Conservation (phyloP, 768 basidiomycete species). For the Boletus eberwhitei region DNA sequence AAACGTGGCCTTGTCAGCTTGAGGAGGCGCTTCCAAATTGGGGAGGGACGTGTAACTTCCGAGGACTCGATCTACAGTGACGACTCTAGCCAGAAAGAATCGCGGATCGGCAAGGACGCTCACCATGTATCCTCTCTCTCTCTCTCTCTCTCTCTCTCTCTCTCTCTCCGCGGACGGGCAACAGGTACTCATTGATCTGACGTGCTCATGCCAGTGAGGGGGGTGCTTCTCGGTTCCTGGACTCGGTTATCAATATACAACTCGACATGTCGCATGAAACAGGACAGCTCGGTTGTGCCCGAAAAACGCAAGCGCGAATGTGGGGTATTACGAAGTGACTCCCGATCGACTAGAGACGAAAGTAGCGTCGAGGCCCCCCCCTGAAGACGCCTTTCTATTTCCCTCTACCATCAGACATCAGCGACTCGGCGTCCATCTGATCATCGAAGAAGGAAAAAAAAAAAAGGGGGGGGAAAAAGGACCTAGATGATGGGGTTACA, state of each 20-base stretch:
- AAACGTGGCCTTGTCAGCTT: no score
- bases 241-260: neutral
- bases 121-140: no score
- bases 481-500: neutral
- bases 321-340: constrained; percentile 1
- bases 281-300: neutral
- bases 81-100: neutral
- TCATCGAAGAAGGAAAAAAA: neutral
- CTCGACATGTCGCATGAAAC: neutral
- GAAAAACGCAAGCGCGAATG: neutral
- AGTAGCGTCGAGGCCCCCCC: neutral
- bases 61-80: neutral
- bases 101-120: neutral
- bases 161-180: neutral
- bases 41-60: neutral
- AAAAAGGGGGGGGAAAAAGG: no score
- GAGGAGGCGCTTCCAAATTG: neutral
- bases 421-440: neutral
- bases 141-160: no score
- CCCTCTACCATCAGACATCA: neutral
- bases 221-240: constrained; percentile 7
- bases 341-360: constrained; percentile 7
- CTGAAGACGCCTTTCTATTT: neutral
- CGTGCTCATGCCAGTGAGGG: neutral
- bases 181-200: neutral